Conservation (phyloP, 2,329 filamentous ascomycete species). For the Venturia effusa region DNA sequence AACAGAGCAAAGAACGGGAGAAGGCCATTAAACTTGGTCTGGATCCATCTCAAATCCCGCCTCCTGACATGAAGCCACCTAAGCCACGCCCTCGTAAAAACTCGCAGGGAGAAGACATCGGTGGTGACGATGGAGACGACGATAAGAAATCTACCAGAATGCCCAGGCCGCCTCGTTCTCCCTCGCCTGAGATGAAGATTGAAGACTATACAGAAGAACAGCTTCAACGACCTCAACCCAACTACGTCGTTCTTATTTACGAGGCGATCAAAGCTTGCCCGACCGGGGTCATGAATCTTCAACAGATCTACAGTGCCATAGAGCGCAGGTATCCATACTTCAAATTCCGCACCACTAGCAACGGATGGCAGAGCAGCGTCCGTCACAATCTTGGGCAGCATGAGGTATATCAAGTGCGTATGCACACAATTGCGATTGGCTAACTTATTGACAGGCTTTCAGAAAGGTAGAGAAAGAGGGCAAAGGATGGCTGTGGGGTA, state of each 20-base stretch:
- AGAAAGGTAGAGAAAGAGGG: constrained; percentile 13
- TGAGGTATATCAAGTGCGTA: constrained; percentile 21
- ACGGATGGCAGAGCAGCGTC: constrained; percentile 57
- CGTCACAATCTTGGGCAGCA: constrained; percentile 52
- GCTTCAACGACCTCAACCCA: constrained; percentile 54
- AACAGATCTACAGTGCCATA: constrained; percentile 55
- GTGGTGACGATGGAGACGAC: constrained; percentile 13
- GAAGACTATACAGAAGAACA: constrained; percentile 64
- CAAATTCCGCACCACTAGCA: constrained; percentile 47
- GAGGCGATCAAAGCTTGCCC: constrained; percentile 48
- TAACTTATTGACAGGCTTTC: constrained; percentile 9
- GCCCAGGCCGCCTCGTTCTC: constrained; percentile 38
- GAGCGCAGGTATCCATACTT: constrained; percentile 54
- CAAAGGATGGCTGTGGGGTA: constrained; percentile 14
- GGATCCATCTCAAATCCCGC: constrained; percentile 25
- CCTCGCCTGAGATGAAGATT: constrained; percentile 51
- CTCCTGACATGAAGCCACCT: constrained; percentile 24
- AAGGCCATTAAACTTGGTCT: constrained; percentile 27
- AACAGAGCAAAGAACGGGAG: constrained; percentile 41
- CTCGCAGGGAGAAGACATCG: constrained; percentile 26
- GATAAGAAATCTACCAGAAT: constrained; percentile 35
- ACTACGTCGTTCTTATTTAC: constrained; percentile 54
- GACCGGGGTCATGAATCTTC: constrained; percentile 48
- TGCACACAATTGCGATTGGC: background rate
- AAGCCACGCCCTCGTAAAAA: constrained; percentile 23